Base-by-base conservation (phyloP, 1,139 yeast genomes). In the Geotrichum bryndzae region DNA sequence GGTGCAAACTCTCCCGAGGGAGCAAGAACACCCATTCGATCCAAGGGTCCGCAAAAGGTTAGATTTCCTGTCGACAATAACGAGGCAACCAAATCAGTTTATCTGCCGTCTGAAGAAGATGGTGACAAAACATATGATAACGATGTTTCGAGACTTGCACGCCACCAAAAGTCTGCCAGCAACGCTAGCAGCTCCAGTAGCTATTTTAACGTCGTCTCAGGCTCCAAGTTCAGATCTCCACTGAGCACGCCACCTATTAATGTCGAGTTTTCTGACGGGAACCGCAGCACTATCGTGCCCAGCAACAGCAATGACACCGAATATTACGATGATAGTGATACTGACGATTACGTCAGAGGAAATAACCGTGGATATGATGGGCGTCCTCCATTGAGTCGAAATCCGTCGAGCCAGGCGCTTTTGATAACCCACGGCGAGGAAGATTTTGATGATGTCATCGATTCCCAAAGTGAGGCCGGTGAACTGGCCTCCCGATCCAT, bases 41-140 rank as follows among this genome's bases (percentile, higher is more conserved):
- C 27, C 7, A 58, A 59, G 38, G 61, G 64, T 23, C 60, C 59
- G 22, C 69, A 68, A 46, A 60, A 73, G 29, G 75, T 72, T n/a
- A 67, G 74, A 3, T 72, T 72, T 56, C 74, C 74, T 2, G 67
- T 64, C 25, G 69, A 66, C 60, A 72, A 72, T 61, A 67, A 69
- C 51, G 69, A 70, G 8, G 41, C 62, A 10, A 66, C 72, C 5
- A 64, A 63, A 22, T 58, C 65, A n/a, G 70, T 70, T 10, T 66
- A 69, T 41, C 67, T 67, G 52, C 71, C 74, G 1, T 62, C 65
- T 35, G 73, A 70, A 54, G 71, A 69, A 22, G 64, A 64, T 27
- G 8, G 2, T 8, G 62, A 41, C 5, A 11, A 22, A 10, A 53
- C 23, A 15, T 56, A 51, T n/a, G 53, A 29, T 13, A 25, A 56